Base-by-base conservation (phyloP, 2,329 filamentous ascomycete species). In the Microcyclosporella mali region DNA sequence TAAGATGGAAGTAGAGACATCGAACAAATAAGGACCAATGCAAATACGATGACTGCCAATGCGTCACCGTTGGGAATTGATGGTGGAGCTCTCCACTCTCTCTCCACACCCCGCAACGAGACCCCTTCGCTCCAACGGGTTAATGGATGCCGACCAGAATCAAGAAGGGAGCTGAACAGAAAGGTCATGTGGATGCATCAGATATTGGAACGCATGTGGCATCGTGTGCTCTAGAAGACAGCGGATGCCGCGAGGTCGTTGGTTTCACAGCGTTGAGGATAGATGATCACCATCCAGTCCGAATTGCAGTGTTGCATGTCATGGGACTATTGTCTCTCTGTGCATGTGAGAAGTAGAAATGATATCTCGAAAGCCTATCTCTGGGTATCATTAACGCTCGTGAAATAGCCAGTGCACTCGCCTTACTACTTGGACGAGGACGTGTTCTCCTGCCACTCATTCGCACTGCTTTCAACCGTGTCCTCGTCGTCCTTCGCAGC, bases 381-480 rank as follows among this genome's bases (percentile, higher is more conserved):
- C 21, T 37, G 43, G 46, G 46, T 46, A 49, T 49, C 43, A 42
- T 49, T 29, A 45, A 43, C 8, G 33, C 40, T 40, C 31, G 16
- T n/a, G n/a, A 25, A 35, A 28, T 29, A 33, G 19, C 27, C 15
- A 34, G 33, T 35, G 25, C 33, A 46, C 43, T 46, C 37, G 33
- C 37, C 33, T 37, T 43, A 49, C 19, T 43, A 46, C 21, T 25
- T 25, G 14, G 10, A 17, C 14, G 12, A 11, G 10, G 32, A 35
- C 15, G 40, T 30, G 15, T 41, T 31, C 19, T 55, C 52, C 34
- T 56, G 55, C 56, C 56, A 58, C 43, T 57, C 56, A 10, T 42
- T 56, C 16, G 57, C 58, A 43, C 56, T 59, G 46, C 55, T 59
- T 10, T 47, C 55, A 16, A 55, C 46, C 1, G 28, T 39, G 3